Evolutionary conservation across 2,329 filamentous ascomycete species (phyloP), one percentile per base, ranked within the genome.

Genomic region (Hypoxylon sp.): DNA sequence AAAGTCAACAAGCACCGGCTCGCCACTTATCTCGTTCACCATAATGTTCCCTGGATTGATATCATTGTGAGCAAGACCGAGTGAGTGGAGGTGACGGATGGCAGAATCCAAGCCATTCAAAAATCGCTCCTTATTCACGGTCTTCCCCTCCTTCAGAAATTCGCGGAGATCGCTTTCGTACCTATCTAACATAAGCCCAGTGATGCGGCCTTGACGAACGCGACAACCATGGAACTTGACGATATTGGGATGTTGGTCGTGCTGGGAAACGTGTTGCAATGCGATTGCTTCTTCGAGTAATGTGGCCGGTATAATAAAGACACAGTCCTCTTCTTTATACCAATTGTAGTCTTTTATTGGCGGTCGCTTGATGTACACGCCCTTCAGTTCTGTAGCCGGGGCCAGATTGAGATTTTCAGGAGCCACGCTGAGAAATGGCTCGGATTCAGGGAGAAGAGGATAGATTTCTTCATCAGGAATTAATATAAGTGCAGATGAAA

Each of bases 31-130:
- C 22, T 57, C 39, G 8, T 57, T n/a, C 22, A 57, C 37, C 54
- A 57, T 46, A 9, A 57, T 47, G 26, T 57, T 57, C n/a, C 13
- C 10, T 5, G 54, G 54, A 5, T 57, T 57, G 54, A 57, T 31
- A 10, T 57, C 54, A 11, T 57, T 57, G 8, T 57, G 54, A 19
- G 54, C 54, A 2, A 46, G 39, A 17, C 54, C 54, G 11, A 57
- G 9, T 3, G 39, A 57, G 19, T 57, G 54, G 11, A 57, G 54
- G 14, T 47, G 54, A 6, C 54, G 54, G 17, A 57, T 47, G 9
- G 39, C 54, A 47, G 54, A 47, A 3, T 47, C 54, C n/a, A 31
- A 42, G 19, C 54, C 22, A 47, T 4, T 6, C 9, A 46, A 13
- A 5, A 57, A 35, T 26, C 26, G 39, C 5, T 57, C 29, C 24